Base-by-base conservation (phyloP, 345 rosid species). In the Ceriops decandra region DNA sequence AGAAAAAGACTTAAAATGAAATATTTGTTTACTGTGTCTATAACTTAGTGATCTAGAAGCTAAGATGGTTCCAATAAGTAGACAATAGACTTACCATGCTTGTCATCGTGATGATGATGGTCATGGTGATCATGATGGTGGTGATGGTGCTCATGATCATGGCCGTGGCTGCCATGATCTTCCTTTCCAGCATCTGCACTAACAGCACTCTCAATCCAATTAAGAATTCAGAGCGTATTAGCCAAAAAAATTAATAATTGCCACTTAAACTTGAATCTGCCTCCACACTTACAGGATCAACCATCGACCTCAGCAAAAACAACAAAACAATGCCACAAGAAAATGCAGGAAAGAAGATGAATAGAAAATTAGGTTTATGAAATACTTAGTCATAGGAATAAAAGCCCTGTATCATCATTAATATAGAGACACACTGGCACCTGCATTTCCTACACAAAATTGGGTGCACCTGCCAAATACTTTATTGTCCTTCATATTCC, bases 181-280 rank as follows among this genome's bases (percentile, higher is more conserved):
- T 84, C 85, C 79, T 83, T 84, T 60, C 82, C 77, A 33, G 49
- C 82, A 28, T 85, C 91, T 54, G 80, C 81, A 74, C 68, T 81
- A 47, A 93, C 88, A 62, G 89, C 75, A 83, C 89, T 88, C 81
- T 87, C 98, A 61, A 91, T 93, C 84, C 98, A 91, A 83, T 16
- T 42, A 82, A 67, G 60, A 60, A 42, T 60, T 57, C 51, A 63
- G 64, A 22, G 61, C 63, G 60, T 11, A 54, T 76, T 62, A 74
- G 63, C 10, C 67, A 22, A 56, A 59, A 10, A 68, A 46, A 22
- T 68, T 35, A 62, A 77, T 52, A 16, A 33, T 30, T 46, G 35
- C 35, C 24, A 35, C 26, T n/a, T 36, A 52, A 52, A 22, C 28
- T 22, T 27, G 21, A 7, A 66, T 20, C 9, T 30, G 19, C 21